A percentile compares a stretch with the other conserved stretches of the same genome.
Evolutionary conservation across 768 basidiomycete genomes (phyloP).

Genomic region (button mushroom (Agaricus bisporus)): DNA sequence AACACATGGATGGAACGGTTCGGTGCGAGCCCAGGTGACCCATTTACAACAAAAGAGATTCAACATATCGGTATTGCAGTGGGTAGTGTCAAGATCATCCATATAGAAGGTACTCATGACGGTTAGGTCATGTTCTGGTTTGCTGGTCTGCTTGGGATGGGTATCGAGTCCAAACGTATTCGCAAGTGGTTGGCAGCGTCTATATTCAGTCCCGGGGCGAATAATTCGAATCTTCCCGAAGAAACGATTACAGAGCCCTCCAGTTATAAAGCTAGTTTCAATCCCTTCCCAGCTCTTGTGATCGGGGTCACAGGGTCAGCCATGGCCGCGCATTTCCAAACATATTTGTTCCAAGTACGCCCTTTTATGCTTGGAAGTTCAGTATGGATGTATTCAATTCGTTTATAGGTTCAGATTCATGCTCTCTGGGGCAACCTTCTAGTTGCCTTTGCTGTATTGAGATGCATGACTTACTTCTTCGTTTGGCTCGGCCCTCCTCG

Average conservation of each 20-base stretch:
- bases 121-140: conserved; percentile 88
- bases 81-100: conserved; percentile 15
- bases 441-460: conserved; percentile 66
- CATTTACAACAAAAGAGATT: conserved; percentile 85
- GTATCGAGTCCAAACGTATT: conserved; percentile 73
- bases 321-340: conserved; percentile 89
- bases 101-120: background rate
- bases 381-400: background rate
- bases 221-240: conserved; percentile 22
- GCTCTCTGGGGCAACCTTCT: conserved; percentile 87
- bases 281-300: conserved; percentile 89
- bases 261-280: conserved; percentile 74
- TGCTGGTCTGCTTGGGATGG: conserved; percentile 87
- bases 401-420: conserved; percentile 75
- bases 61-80: conserved; percentile 95
- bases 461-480: conserved; percentile 92
- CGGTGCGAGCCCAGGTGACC: conserved; percentile 72
- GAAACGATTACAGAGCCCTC: conserved; percentile 58
- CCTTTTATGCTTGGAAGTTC: background rate
- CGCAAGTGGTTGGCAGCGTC: conserved; percentile 70
- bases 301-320: conserved; percentile 92
- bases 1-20: conserved; percentile 99
- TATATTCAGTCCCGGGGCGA: conserved; percentile 27
- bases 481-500: conserved; percentile 82
- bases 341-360: conserved; percentile 78